Evolutionary conservation across 208 protist genomes (phyloP), one percentile per base, ranked within the genome.

Genomic region (Novymonas esmeraldas): DNA sequence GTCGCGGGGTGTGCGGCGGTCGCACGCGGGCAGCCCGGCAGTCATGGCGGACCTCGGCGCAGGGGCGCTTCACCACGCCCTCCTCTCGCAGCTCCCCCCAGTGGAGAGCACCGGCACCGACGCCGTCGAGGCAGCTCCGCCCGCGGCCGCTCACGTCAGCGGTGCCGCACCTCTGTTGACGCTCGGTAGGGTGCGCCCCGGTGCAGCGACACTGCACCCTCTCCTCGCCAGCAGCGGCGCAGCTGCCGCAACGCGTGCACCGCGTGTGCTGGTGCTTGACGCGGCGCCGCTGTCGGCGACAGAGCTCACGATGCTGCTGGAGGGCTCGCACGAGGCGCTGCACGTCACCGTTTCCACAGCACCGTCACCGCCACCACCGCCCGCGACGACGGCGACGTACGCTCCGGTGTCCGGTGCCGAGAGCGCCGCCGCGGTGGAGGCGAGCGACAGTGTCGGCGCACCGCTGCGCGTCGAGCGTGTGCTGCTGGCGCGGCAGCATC

Each of bases 281-380:
- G 82, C 70, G 46, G 51, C 55, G 5, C 34, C 60, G 22, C 36
- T 90, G 14, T 72, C 71, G 33, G 69, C 74, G 9, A 70, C 67
- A n/a, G 78, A 87, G 38, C 57, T 90, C n/a, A 73, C 83, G 41
- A 71, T 68, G 22, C 50, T 90, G 46, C 42, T 90, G 48, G 70
- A 73, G 3, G 87, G 87, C 4, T 63, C 60, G 13, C 84, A 88
- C 75, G 33, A 18, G 16, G 46, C 51, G 7, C 63, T 79, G 28
- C 10, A 50, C 10, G 24, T 50, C 44, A 36, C 3, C 61, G 48
- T 46, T 22, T 11, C 51, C 34, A 33, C 57, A 11, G 57, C 57
- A 22, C 36, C 22, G 6, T 6, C 28, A 18, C 57, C 38, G 31
- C 38, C 57, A n/a, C 57, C 24, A 51, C 26, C n/a, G n/a, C n/a